Evolutionary conservation across 2,329 filamentous ascomycete species (phyloP), one percentile per base, ranked within the genome.

Genomic region (Sclerotinia minor): DNA sequence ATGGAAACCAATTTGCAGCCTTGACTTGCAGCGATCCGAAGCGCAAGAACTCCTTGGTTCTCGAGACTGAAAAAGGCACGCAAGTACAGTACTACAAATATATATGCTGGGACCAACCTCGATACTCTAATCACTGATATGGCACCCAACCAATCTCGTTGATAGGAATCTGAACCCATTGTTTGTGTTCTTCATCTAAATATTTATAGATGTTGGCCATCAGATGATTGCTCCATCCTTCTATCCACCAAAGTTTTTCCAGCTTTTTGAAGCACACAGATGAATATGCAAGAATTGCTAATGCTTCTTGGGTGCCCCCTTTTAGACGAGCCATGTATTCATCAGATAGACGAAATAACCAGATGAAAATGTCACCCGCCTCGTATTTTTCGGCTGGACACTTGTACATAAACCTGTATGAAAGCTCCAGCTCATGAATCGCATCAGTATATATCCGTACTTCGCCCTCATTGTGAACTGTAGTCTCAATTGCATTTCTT

Each of bases 321-420:
- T 73, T 72, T 8, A 80, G 70, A 49, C 80, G 73, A 38, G 75
- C 74, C 35, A 80, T 69, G 19, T 79, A 75, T 8, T 77, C 75
- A 64, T 78, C 75, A 13, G 77, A 74, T 15, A 77, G 72, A 55
- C 71, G 67, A 68, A 76, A 79, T 65, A 79, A 72, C 79, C 79
- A 79, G 5, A 80, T 69, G 63, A 80, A 79, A 13, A 78, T 76
- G 55, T 80, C 79, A 5, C 76, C 72, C 53, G 78, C 72, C 64
- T 80, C 79, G 19, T 55, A 70, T 69, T 17, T 57, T 59, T 54
- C 61, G 1, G 19, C 50, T 11, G 61, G 49, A 32, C 61, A 26
- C n/a, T 55, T 57, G 47, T 72, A 75, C 61, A 73, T 71, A 9
- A 72, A 65, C 3, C 72, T 71, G 44, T 78, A 75, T 5, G 74